Conservation (phyloP, 2,329 filamentous ascomycete species). For the Penicillium fuscoglaucum region DNA sequence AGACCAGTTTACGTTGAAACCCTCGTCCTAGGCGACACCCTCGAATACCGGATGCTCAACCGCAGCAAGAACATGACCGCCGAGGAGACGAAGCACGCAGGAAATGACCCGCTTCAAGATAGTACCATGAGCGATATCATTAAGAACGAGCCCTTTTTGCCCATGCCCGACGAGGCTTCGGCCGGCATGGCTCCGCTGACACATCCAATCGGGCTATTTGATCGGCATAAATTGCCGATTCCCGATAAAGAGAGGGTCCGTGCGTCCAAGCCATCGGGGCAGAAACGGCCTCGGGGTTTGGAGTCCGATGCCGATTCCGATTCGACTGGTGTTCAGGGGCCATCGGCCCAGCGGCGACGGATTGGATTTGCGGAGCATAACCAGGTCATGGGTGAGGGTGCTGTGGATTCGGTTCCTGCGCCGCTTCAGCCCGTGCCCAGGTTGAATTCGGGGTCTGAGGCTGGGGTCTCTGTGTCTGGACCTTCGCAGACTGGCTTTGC, state of each 20-base stretch:
- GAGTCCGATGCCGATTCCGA: slow-evolving; percentile 3
- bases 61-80: slow-evolving; percentile 74
- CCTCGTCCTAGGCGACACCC: slow-evolving; percentile 72
- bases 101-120: slow-evolving; percentile 61
- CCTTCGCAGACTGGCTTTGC: neutral
- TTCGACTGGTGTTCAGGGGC: neutral
- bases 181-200: slow-evolving; percentile 31
- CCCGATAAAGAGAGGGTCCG: slow-evolving; percentile 28
- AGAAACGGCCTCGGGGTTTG: neutral
- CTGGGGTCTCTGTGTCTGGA: neutral
- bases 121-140: slow-evolving; percentile 60
- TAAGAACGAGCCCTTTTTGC: slow-evolving; percentile 54
- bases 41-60: slow-evolving; percentile 81
- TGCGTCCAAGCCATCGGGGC: neutral
- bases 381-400: neutral
- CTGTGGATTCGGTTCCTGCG: neutral
- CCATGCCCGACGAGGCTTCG: slow-evolving; percentile 36
- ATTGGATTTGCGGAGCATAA: slow-evolving; percentile 13
- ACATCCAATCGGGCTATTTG: slow-evolving; percentile 38
- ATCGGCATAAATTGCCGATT: slow-evolving; percentile 40
- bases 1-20: slow-evolving; percentile 82
- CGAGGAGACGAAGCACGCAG: slow-evolving; percentile 54
- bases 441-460: neutral
- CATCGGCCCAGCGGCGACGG: neutral
- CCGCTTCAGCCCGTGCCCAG: neutral